Conservation (phyloP, 169 alveolate species). For the Neospora caninum region DNA sequence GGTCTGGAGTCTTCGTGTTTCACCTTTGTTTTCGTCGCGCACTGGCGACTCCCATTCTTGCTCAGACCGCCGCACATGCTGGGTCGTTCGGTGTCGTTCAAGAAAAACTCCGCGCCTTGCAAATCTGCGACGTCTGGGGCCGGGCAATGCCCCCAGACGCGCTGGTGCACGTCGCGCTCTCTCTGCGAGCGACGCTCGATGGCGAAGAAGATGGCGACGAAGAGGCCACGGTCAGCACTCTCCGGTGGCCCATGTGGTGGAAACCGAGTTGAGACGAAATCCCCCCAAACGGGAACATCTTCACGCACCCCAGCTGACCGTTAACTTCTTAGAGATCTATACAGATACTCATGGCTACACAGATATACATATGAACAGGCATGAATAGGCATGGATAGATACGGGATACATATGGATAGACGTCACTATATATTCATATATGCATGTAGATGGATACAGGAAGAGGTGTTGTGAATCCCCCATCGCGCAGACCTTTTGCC, state of each 20-base stretch:
- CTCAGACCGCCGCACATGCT: background rate
- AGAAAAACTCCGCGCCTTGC: background rate
- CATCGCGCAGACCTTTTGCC: no score
- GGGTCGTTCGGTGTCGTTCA: background rate
- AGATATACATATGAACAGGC: no score
- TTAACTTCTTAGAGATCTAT: background rate
- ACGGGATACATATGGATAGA: no score
- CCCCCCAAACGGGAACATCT: no score
- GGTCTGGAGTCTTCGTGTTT: background rate
- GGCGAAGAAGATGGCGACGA: background rate
- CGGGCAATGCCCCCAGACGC: background rate
- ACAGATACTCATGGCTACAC: no score
- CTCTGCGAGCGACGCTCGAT: background rate
- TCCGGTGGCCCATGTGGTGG: no score
- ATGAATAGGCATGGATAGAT: background rate
- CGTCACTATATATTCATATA: no score
- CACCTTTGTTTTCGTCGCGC: background rate
- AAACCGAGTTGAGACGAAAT: no score
- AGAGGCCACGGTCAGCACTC: background rate
- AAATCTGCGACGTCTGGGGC: background rate
- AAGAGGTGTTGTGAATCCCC: no score
- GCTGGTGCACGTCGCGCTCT: background rate
- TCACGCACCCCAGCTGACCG: background rate
- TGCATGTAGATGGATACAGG: background rate
- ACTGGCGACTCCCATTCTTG: background rate